phyloP scores from a whole-genome alignment of 768 basidiomycete genomes.

The Kondoa subrosea region DNA sequence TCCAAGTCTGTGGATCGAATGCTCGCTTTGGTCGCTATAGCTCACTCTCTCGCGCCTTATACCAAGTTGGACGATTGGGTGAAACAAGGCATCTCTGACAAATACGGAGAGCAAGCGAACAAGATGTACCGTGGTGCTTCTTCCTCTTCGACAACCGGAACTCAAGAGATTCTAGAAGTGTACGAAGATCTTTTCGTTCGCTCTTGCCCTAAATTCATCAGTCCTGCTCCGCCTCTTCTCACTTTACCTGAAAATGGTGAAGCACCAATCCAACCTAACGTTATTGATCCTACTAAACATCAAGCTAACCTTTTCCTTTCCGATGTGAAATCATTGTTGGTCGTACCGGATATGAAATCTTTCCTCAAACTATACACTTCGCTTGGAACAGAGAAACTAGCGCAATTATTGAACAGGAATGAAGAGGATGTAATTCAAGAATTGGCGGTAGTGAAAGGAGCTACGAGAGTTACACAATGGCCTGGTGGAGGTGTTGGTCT shows the following conservation, averaged over 20 bases:
- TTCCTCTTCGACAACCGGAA: slow-evolving; percentile 10
- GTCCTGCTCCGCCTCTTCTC: slow-evolving; percentile 82
- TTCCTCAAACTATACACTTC: slow-evolving; percentile 91
- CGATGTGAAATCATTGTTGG: slow-evolving; percentile 56
- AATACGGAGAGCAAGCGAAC: slow-evolving; percentile 74
- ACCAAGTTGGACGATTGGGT: slow-evolving; percentile 87
- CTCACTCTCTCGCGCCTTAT: slow-evolving; percentile 69
- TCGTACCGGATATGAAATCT: slow-evolving; percentile 69
- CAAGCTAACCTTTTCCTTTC: slow-evolving; percentile 71
- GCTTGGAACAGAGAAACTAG: slow-evolving; percentile 75
- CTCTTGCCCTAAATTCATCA: slow-evolving; percentile 92
- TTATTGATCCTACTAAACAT: slow-evolving; percentile 61
- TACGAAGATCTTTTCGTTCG: slow-evolving; percentile 87
- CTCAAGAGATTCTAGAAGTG: slow-evolving; percentile 50
- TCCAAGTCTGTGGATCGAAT: slow-evolving; percentile 95
- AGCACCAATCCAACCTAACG: slow-evolving; percentile 42
- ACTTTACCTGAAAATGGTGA: slow-evolving; percentile 34
- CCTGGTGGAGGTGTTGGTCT: slow-evolving; percentile 36
- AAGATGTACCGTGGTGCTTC: slow-evolving; percentile 66
- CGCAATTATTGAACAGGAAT: slow-evolving; percentile 74
- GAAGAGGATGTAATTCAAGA: slow-evolving; percentile 91
- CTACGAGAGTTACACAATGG: slow-evolving; percentile 57
- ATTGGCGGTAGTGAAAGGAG: slow-evolving; percentile 90
- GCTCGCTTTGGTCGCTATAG: slow-evolving; percentile 89
- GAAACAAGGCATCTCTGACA: slow-evolving; percentile 49